Evolutionary conservation across 176 grass and related monocot species (phyloP).

Genomic region (Avena eriantha): DNA sequence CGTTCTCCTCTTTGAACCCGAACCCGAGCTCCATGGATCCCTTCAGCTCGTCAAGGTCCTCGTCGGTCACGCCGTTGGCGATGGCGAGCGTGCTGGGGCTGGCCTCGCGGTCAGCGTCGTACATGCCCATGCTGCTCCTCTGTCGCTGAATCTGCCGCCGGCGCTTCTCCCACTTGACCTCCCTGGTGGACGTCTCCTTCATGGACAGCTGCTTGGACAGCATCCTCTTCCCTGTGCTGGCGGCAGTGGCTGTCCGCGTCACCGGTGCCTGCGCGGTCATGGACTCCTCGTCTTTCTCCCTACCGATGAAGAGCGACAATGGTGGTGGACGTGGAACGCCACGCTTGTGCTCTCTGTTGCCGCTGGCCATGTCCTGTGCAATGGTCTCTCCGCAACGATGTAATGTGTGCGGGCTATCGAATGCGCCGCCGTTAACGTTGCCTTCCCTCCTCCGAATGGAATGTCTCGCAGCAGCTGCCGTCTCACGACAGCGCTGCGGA

Average conservation of each 20-base stretch:
- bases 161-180: constrained; percentile 66
- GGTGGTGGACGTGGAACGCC: constrained; percentile 48
- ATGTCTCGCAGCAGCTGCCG: constrained; percentile 42
- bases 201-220: constrained; percentile 60
- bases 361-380: constrained; percentile 35
- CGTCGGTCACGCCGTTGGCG: constrained; percentile 39
- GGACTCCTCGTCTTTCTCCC: constrained; percentile 25
- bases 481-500: constrained; percentile 34
- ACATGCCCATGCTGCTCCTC: constrained; percentile 31
- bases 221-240: constrained; percentile 32
- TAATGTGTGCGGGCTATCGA: constrained; percentile 40
- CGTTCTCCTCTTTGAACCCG: constrained; percentile 54
- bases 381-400: constrained; percentile 12
- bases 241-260: not conserved
- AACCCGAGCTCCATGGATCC: constrained; percentile 71
- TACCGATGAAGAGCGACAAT: constrained; percentile 39
- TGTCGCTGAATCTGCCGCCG: constrained; percentile 50
- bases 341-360: constrained; percentile 27
- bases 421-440: not conserved
- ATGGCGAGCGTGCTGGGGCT: not conserved
- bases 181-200: constrained; percentile 54
- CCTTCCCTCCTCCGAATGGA: constrained; percentile 37
- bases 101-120: not conserved
- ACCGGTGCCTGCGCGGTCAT: not conserved
- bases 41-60: constrained; percentile 58